These are phyloP conservation scores for Clitopilus hobsonii DNA, from an alignment of 768 basidiomycete genomes.

Conservation along the genomic window DNA sequence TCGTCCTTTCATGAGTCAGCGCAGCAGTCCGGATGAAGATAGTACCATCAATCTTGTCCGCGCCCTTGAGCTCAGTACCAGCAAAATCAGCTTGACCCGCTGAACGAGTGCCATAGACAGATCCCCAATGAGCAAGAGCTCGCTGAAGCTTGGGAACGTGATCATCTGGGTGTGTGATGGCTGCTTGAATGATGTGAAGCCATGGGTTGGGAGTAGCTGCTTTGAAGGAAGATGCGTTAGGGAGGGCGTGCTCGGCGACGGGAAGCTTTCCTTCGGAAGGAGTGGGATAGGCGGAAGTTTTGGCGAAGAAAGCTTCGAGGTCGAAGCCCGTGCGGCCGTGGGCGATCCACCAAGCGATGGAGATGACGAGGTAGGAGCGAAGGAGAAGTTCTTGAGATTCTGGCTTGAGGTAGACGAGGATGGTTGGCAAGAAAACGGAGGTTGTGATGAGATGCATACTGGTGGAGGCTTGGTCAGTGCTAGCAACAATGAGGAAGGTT, in stretches of 20 bases:
- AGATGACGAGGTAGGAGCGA: conserved; percentile 50
- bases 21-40: conserved; percentile 53
- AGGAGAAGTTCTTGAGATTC: conserved; percentile 48
- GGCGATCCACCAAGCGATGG: conserved; percentile 51
- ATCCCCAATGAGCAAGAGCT: conserved; percentile 28
- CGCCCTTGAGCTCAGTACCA: conserved; percentile 34
- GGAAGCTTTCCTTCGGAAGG: conserved; percentile 15
- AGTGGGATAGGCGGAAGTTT: conserved; percentile 15
- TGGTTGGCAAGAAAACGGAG: conserved; percentile 54
- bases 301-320: conserved; percentile 43
- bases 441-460: conserved; percentile 70
- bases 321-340: conserved; percentile 50
- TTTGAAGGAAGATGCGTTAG: conserved; percentile 24
- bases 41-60: conserved; percentile 47
- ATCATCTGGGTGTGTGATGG: conserved; percentile 56
- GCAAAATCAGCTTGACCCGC: conserved; percentile 15
- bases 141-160: conserved; percentile 35
- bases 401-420: conserved; percentile 34
- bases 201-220: conserved; percentile 49
- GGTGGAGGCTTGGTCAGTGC: not conserved
- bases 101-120: conserved; percentile 25
- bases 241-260: conserved; percentile 19
- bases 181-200: conserved; percentile 49
- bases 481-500: not conserved
- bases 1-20: conserved; percentile 28